Conservation (phyloP, 768 basidiomycete species). For the Rhodotorula sphaerocarpa region DNA sequence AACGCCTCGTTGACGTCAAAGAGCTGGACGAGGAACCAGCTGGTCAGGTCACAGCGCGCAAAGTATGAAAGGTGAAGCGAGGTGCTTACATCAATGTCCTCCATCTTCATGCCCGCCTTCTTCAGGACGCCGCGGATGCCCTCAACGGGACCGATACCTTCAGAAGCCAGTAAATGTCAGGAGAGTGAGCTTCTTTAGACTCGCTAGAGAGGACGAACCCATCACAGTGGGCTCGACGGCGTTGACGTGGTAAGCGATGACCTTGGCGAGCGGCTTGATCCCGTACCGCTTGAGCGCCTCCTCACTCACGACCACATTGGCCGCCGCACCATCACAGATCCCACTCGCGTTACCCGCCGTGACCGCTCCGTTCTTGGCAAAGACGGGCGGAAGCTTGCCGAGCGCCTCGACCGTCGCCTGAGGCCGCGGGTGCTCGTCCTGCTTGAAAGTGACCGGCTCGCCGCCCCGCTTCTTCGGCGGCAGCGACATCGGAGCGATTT, state of each 20-base stretch:
- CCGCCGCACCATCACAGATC: conserved; percentile 46
- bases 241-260: conserved; percentile 44
- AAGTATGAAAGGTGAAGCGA: neutral
- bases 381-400: conserved; percentile 42
- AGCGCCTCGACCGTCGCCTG: conserved; percentile 42
- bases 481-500: conserved; percentile 39
- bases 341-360: conserved; percentile 46
- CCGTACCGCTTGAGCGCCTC: conserved; percentile 41
- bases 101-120: conserved; percentile 38
- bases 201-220: conserved; percentile 32
- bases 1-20: conserved; percentile 43
- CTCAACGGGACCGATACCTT: conserved; percentile 45
- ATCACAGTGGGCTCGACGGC: conserved; percentile 47
- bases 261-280: conserved; percentile 44
- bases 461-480: conserved; percentile 37
- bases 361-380: conserved; percentile 44
- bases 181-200: no score
- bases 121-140: conserved; percentile 37
- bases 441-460: conserved; percentile 36
- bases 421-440: conserved; percentile 46
- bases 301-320: conserved; percentile 46
- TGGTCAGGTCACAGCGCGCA: no score
- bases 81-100: conserved; percentile 42
- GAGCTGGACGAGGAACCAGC: conserved; percentile 3
- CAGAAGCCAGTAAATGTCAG: neutral